Evolutionary conservation across 257 asterid species (phyloP).

Genomic region (Plantago major): DNA sequence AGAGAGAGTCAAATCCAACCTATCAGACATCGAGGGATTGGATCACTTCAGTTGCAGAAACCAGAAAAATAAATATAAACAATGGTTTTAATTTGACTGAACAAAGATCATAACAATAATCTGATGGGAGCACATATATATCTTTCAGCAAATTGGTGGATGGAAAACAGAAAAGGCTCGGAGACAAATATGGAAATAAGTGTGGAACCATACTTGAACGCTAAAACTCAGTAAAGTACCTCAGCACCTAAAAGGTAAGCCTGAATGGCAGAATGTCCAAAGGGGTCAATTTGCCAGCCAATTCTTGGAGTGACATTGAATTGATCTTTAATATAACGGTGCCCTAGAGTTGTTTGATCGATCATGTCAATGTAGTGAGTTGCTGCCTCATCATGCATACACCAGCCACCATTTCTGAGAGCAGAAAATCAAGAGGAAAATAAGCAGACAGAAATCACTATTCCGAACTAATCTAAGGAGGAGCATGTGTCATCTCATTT

Average conservation of each 20-base stretch:
- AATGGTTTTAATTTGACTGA: not conserved
- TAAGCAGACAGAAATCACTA: not conserved
- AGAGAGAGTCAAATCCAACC: too few relatives aligned
- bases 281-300: constrained; percentile 99
- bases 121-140: not conserved
- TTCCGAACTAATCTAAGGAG: not conserved
- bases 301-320: constrained; percentile 88
- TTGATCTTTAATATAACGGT: constrained; percentile 61
- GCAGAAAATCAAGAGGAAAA: constrained; percentile 2
- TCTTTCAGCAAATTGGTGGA: not conserved
- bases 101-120: not conserved
- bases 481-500: not conserved
- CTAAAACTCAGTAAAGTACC: constrained; percentile 32
- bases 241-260: constrained; percentile 97
- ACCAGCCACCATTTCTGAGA: constrained; percentile 93
- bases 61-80: not conserved
- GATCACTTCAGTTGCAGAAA: too few relatives aligned
- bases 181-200: not conserved
- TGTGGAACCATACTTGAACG: not conserved
- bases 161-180: constrained; percentile 4
- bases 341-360: constrained; percentile 96
- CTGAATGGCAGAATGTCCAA: constrained; percentile 98
- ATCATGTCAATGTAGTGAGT: constrained; percentile 96
- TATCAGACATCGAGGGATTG: too few relatives aligned
- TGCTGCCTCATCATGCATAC: constrained; percentile 98